Percentiles rank a stretch among this genome's conserved stretches.
Evolutionary conservation across 495 filamentous ascomycete species (phyloP).

Genomic region (Astrocystis sublimbata): DNA sequence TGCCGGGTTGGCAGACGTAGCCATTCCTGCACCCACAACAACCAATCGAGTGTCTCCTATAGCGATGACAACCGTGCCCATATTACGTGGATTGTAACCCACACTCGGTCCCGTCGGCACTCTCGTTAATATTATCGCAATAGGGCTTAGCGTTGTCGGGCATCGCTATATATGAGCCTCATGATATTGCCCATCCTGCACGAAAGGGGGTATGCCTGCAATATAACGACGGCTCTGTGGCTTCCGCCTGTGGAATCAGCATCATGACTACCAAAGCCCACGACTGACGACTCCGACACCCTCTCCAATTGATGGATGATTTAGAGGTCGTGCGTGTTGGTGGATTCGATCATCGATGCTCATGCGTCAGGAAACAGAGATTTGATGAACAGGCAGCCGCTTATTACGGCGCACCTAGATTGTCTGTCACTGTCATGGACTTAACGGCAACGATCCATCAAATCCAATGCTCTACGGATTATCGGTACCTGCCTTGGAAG

Average conservation of each 20-base stretch:
- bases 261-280: background rate
- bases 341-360: too few relatives aligned
- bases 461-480: too few relatives aligned
- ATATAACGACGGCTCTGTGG: background rate
- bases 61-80: conserved; percentile 21
- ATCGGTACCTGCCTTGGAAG: too few relatives aligned
- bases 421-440: too few relatives aligned
- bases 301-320: background rate
- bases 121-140: conserved; percentile 49
- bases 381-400: too few relatives aligned
- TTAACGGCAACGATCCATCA: too few relatives aligned
- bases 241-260: background rate
- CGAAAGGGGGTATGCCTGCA: background rate
- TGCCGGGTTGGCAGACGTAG: background rate
- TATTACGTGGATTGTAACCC: background rate
- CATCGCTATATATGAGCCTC: conserved; percentile 15
- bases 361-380: too few relatives aligned
- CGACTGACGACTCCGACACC: background rate
- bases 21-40: background rate
- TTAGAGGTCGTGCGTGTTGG: too few relatives aligned
- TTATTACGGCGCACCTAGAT: too few relatives aligned
- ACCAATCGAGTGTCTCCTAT: conserved; percentile 22
- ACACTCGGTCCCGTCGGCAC: conserved; percentile 7
- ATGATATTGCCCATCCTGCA: conserved; percentile 11
- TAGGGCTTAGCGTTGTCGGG: conserved; percentile 45